Base-by-base conservation (phyloP, 1,284 basidiomycete species). In the Amylostereum chailletii region DNA sequence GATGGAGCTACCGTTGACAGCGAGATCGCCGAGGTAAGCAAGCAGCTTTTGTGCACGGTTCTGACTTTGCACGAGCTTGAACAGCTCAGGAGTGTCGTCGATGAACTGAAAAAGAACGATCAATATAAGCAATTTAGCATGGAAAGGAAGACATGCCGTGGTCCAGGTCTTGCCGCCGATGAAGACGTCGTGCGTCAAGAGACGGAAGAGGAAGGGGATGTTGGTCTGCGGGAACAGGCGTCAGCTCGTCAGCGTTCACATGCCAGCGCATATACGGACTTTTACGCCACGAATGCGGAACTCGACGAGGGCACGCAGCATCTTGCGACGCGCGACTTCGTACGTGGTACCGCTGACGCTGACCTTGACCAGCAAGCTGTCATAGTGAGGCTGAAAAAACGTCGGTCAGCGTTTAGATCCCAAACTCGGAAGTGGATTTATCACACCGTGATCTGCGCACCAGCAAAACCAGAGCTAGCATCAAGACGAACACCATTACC, bases 231-330 rank as follows among this genome's bases (percentile, higher is more conserved):
- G 2, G 43, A 31, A 19, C 19, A 33, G 36, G 3, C 11, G 47
- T 49, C 46, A 19, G 50, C 53, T 40, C 51, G 50, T 11, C 11
- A 47, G 29, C 5, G 34, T 8, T 40, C 19, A 33, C 33, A 41
- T 36, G 42, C 45, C 40, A 32, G 5, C 40, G 47, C 50, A n/a
- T 19, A 19, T 19, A 19, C 60, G 31, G 47, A 85, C 87, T 83
- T 97, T 97, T 68, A 97, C 94, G 62, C 95, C 95, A 62, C 96
- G 93, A 60, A 99, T 99, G 65, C 96, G 90, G 86, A 99, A 99
- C 69, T 99, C 96, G 53, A 99, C 94, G 26, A 99, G 80, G 33
- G 96, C 94, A 63, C 96, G 90, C 49, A 99, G 82, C 94, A 98
- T 99, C 79, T 99, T 99, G 60, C 96, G 80, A 53, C 96, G 86